phyloP scores from a whole-genome alignment of 176 grass and related monocot genomes.

The Aegilops bicornis region DNA sequence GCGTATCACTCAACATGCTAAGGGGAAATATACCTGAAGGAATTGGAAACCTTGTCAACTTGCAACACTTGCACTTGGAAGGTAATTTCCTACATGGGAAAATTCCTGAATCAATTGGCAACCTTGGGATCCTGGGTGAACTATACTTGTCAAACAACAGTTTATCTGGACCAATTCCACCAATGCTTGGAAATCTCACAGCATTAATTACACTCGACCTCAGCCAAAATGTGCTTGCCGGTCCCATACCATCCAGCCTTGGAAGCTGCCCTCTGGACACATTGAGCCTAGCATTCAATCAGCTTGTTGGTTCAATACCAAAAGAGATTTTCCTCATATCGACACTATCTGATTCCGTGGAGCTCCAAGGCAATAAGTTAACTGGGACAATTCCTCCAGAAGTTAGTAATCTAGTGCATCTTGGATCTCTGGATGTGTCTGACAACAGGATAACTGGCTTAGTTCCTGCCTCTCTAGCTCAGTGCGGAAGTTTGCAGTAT shows the following conservation, averaged over 20 bases:
- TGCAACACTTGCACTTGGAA: background rate
- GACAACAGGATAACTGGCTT: conserved; percentile 35
- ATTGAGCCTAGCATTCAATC: background rate
- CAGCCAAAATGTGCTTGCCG: background rate
- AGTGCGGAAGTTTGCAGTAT: conserved; percentile 28
- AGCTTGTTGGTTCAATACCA: background rate
- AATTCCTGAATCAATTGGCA: background rate
- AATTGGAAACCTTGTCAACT: conserved; percentile 19
- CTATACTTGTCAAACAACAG: background rate
- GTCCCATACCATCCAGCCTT: background rate
- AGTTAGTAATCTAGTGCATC: conserved; percentile 24
- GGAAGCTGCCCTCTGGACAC: background rate
- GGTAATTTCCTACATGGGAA: conserved; percentile 4
- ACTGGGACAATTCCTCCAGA: conserved; percentile 34
- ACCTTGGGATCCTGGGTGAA: background rate
- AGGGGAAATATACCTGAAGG: conserved; percentile 5
- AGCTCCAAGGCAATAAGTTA: conserved; percentile 30
- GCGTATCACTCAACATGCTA: background rate
- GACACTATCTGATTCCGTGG: background rate
- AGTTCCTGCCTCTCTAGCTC: conserved; percentile 37
- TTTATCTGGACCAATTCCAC: background rate
- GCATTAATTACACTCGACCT: background rate
- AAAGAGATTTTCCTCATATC: conserved; percentile 16
- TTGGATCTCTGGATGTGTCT: conserved; percentile 27
- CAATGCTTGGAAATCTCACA: conserved; percentile 1